Evolutionary conservation across 768 basidiomycete genomes (phyloP).

Genomic region (Trametes coccinea): DNA sequence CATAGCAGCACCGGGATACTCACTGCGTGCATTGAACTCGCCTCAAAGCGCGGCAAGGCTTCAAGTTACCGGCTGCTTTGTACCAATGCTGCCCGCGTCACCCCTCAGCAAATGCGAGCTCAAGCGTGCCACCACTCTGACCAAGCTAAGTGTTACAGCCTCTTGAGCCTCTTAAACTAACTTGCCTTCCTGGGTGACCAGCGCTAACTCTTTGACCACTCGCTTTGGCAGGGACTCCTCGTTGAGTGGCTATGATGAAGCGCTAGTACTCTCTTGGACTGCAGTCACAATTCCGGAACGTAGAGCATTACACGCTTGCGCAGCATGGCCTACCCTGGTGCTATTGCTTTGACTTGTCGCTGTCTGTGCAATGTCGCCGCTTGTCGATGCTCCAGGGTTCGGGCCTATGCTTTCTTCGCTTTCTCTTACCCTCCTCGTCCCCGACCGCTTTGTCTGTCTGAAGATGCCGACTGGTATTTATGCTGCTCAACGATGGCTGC

Average conservation of each 20-base stretch:
- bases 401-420: not conserved
- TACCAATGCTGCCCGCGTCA: not conserved
- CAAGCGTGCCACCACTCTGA: not conserved
- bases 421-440: not conserved
- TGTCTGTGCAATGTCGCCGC: not conserved
- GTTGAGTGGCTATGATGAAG: not conserved
- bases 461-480: not conserved
- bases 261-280: not conserved
- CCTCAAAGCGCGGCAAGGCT: too few relatives aligned
- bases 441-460: not conserved
- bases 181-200: not conserved
- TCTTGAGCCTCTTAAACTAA: not conserved
- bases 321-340: not conserved
- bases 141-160: not conserved
- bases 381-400: not conserved
- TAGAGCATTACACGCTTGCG: not conserved
- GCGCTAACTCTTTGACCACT: constrained; percentile 4
- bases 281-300: not conserved
- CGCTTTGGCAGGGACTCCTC: not conserved
- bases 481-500: not conserved
- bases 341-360: not conserved
- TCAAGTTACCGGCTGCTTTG: not conserved
- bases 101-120: too few relatives aligned
- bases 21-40: too few relatives aligned
- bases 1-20: too few relatives aligned